A percentile compares a stretch with the other conserved stretches of the same genome.
phyloP scores from a whole-genome alignment of 441 rosid species.

The Euphorbia corollata region DNA sequence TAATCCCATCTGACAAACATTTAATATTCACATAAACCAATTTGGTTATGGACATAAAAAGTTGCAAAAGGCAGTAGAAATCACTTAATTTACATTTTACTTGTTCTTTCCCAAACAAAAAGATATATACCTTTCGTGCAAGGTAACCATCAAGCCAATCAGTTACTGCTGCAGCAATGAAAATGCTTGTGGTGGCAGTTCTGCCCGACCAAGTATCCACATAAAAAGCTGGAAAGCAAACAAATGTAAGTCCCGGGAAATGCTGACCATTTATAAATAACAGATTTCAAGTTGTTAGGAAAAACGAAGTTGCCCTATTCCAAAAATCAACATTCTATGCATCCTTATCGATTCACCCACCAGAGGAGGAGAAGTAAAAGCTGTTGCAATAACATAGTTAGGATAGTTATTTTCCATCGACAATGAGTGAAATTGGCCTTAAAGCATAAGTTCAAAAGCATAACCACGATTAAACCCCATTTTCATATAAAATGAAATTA shows the following conservation, averaged over 20 bases:
- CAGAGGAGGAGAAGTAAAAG: not conserved
- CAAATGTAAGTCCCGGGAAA: constrained; percentile 3
- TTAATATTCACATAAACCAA: constrained; percentile 11
- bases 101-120: not conserved
- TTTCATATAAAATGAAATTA: not conserved
- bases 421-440: not conserved
- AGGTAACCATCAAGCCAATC: constrained; percentile 99
- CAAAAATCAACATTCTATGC: not conserved
- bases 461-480: not conserved
- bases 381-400: not conserved
- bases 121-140: constrained; percentile 62
- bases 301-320: not conserved
- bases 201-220: constrained; percentile 81
- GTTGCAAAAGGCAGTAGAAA: not conserved
- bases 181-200: constrained; percentile 79
- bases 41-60: not conserved
- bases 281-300: not conserved
- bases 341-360: not conserved
- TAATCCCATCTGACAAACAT: constrained; percentile 59
- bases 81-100: not conserved
- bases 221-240: constrained; percentile 55
- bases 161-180: constrained; percentile 81
- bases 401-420: not conserved
- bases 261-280: not conserved
- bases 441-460: not conserved